Conservation (phyloP, 192 early-diverging fungal species). For the Coemansia sp. region DNA sequence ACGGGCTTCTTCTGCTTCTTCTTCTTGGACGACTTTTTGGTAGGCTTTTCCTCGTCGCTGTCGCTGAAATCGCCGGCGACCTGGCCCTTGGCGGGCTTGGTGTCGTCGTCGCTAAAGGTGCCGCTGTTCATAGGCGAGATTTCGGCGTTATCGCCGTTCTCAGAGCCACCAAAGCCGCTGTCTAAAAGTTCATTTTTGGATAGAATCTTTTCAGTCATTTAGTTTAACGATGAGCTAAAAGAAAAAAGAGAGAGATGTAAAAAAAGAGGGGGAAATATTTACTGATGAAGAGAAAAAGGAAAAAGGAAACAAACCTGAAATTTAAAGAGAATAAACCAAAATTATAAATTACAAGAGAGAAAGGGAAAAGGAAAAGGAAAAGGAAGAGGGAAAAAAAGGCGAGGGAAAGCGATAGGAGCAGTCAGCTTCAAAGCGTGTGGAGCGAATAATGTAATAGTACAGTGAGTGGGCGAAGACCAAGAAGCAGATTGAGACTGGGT, state of each 20-base stretch:
- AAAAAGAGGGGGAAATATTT: background rate
- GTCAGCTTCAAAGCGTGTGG: no score
- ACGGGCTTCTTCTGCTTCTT: constrained; percentile 16
- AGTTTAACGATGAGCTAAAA: background rate
- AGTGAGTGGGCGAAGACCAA: background rate
- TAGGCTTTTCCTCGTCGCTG: constrained; percentile 6
- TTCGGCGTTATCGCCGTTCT: background rate
- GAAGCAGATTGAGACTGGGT: background rate
- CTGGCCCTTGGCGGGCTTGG: background rate
- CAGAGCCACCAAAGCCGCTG: background rate
- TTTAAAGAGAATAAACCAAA: no score
- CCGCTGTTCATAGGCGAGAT: background rate
- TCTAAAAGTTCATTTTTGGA: constrained; percentile 8
- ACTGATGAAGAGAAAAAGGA: background rate
- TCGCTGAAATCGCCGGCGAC: background rate
- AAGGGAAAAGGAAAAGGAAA: background rate
- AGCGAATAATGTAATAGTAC: background rate
- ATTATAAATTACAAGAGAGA: background rate
- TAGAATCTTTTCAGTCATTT: background rate
- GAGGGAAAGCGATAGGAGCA: background rate
- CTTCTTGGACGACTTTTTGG: constrained; percentile 14
- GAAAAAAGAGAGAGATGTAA: background rate
- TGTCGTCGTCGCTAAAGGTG: background rate
- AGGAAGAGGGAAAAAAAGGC: background rate
- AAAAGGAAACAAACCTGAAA: background rate